A percentile compares a stretch with the other conserved stretches of the same genome.
Evolutionary conservation across 768 basidiomycete genomes (phyloP).

Genomic region (Tulasnella sp.): DNA sequence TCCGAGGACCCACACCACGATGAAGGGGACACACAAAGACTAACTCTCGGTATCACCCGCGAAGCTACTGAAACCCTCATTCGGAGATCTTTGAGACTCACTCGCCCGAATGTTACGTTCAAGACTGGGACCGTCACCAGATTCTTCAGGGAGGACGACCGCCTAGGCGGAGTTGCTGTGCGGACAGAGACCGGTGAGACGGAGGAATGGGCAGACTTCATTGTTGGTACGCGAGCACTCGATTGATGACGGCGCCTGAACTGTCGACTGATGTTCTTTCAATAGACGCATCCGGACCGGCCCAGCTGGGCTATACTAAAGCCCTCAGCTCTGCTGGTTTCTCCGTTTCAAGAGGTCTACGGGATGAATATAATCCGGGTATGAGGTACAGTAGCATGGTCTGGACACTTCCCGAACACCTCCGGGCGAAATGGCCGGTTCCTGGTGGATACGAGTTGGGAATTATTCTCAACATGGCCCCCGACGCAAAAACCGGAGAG

Average conservation of each 20-base stretch:
- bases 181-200: neutral
- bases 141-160: neutral
- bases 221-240: neutral
- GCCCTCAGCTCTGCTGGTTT: constrained; percentile 9
- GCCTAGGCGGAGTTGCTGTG: neutral
- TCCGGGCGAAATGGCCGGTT: neutral
- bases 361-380: constrained; percentile 11
- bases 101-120: neutral
- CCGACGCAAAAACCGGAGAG: constrained; percentile 8
- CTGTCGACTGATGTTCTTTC: neutral
- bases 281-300: constrained; percentile 19
- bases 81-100: neutral
- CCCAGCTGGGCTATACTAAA: constrained; percentile 2
- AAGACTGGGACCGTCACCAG: constrained; percentile 12
- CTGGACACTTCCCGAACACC: constrained; percentile 8
- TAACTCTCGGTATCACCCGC: constrained; percentile 7
- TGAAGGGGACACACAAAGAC: neutral
- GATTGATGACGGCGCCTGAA: neutral
- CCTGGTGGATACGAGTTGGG: neutral
- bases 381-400: neutral
- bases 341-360: neutral
- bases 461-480: neutral
- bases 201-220: neutral
- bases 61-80: constrained; percentile 8
- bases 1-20: neutral